These are phyloP conservation scores for Mycosphaerella sp. DNA, from an alignment of 2,329 filamentous ascomycete species.

Conservation along the genomic window DNA sequence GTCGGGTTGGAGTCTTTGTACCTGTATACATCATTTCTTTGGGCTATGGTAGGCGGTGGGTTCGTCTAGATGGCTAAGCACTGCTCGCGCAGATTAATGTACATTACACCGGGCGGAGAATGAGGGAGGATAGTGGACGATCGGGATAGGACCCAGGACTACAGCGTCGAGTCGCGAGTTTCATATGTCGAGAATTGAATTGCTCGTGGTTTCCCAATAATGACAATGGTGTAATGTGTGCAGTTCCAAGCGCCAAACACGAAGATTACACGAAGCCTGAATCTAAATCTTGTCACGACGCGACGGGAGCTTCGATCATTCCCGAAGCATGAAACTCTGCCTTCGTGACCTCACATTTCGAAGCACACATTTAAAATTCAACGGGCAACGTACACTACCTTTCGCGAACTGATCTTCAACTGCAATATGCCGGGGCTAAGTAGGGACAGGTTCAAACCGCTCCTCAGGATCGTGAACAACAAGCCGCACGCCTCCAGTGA, in stretches of 20 bases:
- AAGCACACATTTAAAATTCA: not conserved
- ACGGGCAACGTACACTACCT: not conserved
- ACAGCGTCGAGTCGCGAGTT: slow-evolving; percentile 2
- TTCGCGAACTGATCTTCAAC: not conserved
- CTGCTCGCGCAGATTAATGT: slow-evolving; percentile 20
- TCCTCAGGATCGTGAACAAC: slow-evolving; percentile 32
- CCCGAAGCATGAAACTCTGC: not conserved
- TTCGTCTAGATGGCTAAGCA: slow-evolving; percentile 12
- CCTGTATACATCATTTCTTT: not conserved
- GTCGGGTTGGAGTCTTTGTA: not conserved
- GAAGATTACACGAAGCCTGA: not conserved
- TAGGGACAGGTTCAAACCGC: slow-evolving; percentile 3
- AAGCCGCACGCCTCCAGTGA: slow-evolving; percentile 35
- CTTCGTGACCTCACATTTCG: not conserved
- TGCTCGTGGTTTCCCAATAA: not conserved
- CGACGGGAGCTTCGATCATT: not conserved
- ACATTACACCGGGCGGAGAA: slow-evolving; percentile 10
- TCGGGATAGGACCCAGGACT: not conserved
- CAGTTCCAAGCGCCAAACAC: not conserved
- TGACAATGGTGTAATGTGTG: not conserved
- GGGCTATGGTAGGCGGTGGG: not conserved
- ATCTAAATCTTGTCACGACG: not conserved
- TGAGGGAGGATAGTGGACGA: not conserved
- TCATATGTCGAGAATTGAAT: not conserved
- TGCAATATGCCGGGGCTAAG: slow-evolving; percentile 7